Conservation (phyloP, 768 basidiomycete genomes). For the Mycena haematopus region DNA sequence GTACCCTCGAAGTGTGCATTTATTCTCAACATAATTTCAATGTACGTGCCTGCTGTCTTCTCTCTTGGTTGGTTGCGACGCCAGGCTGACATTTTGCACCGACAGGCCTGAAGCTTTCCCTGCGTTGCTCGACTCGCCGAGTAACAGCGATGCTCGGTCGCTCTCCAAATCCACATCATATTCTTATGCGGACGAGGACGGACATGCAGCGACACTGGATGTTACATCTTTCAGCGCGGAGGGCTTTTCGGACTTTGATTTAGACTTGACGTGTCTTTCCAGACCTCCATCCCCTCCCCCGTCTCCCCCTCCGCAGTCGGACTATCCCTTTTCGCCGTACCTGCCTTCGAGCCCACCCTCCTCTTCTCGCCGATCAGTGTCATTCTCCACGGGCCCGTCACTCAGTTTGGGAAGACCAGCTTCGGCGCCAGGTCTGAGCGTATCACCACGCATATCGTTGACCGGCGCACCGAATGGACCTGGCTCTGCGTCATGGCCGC, state of each 20-base stretch:
- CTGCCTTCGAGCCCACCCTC: constrained; percentile 36
- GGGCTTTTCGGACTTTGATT: constrained; percentile 52
- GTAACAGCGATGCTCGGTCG: constrained; percentile 24
- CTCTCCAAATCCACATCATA: constrained; percentile 27
- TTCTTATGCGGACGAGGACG: constrained; percentile 21
- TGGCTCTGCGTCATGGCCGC: constrained; percentile 52
- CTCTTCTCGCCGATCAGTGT: constrained; percentile 42
- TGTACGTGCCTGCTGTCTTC: constrained; percentile 7
- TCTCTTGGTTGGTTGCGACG: constrained; percentile 1
- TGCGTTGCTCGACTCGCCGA: constrained; percentile 19
- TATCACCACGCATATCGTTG: constrained; percentile 18
- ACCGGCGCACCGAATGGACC: constrained; percentile 31
- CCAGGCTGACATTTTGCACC: constrained; percentile 3
- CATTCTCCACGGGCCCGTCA: constrained; percentile 44
- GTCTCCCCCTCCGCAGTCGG: constrained; percentile 36
- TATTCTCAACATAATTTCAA: constrained; percentile 12
- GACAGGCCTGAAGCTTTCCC: constrained; percentile 23
- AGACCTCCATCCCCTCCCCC: constrained; percentile 47
- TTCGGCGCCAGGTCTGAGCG: constrained; percentile 37
- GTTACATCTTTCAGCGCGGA: constrained; percentile 32
- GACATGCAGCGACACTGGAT: constrained; percentile 20
- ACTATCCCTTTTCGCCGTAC: constrained; percentile 19
- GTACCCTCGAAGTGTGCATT: constrained; percentile 10
- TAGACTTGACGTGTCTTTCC: constrained; percentile 54
- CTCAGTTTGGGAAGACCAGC: constrained; percentile 27